Conservation (phyloP, 352 stramenopile genomes). For the Phytophthora pini region DNA sequence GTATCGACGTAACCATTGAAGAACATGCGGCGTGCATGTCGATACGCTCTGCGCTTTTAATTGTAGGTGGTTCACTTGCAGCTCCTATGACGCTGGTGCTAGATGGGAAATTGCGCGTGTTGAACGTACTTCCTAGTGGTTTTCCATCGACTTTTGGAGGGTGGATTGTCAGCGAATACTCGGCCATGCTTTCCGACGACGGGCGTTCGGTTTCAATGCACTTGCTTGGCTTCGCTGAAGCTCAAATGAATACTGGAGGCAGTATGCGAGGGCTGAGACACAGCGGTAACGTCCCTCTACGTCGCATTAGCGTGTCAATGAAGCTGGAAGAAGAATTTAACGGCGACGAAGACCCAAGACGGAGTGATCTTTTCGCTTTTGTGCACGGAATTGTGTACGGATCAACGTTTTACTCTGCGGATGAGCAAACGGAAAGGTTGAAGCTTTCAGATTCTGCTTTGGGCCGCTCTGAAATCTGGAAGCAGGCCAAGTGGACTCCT, state of each 20-base stretch:
- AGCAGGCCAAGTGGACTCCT: slow-evolving; percentile 5
- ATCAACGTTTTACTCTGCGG: too few relatives aligned
- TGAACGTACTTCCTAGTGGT: slow-evolving; percentile 38
- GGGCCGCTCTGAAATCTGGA: slow-evolving; percentile 7
- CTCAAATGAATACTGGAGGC: background rate
- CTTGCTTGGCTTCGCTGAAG: slow-evolving; percentile 15
- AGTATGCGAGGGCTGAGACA: too few relatives aligned
- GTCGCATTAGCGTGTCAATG: too few relatives aligned
- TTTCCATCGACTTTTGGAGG: slow-evolving; percentile 18
- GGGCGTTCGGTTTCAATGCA: slow-evolving; percentile 1
- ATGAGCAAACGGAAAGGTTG: too few relatives aligned
- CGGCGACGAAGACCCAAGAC: too few relatives aligned
- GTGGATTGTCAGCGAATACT: slow-evolving; percentile 26
- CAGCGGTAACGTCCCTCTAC: too few relatives aligned
- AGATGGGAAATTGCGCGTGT: slow-evolving; percentile 34
- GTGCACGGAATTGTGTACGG: too few relatives aligned
- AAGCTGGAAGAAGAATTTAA: too few relatives aligned
- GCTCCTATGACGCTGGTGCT: background rate
- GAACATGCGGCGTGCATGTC: slow-evolving; percentile 12
- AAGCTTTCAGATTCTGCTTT: too few relatives aligned
- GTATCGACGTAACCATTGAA: slow-evolving; percentile 17
- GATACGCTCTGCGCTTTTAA: slow-evolving; percentile 13
- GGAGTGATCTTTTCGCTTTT: too few relatives aligned
- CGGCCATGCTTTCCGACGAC: slow-evolving; percentile 3
- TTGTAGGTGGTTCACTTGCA: background rate